Percentiles rank a stretch among this genome's conserved stretches.
Evolutionary conservation across 2,329 filamentous ascomycete species (phyloP).

Genomic region (Colletotrichum cereale): DNA sequence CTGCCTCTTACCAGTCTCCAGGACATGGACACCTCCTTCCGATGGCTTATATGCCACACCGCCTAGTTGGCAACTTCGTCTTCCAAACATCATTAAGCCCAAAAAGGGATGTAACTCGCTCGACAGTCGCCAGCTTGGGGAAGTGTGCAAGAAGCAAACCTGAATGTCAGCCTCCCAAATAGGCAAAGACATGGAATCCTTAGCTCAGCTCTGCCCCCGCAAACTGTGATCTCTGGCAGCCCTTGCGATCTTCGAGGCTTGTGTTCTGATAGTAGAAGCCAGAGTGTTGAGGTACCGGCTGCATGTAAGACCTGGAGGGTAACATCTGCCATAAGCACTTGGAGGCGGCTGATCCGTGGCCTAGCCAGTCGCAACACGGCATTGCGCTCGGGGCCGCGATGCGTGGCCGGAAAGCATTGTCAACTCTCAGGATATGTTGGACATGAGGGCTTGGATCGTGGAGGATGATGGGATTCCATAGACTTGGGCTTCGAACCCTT

Average conservation of each 20-base stretch:
- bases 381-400: background rate
- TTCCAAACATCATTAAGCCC: background rate
- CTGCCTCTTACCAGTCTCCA: background rate
- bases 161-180: background rate
- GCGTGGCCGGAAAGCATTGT: background rate
- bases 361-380: constrained; percentile 20
- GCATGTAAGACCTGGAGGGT: constrained; percentile 34
- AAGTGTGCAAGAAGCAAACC: background rate
- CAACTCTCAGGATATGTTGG: background rate
- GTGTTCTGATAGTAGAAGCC: background rate
- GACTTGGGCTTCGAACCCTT: background rate
- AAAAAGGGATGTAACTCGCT: constrained; percentile 10
- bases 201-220: background rate
- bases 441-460: background rate
- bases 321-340: constrained; percentile 40
- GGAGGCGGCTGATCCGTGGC: background rate
- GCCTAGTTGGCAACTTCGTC: background rate
- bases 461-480: background rate
- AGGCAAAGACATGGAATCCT: background rate
- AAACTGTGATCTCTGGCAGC: background rate
- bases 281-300: constrained; percentile 15
- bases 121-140: background rate
- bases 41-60: constrained; percentile 18
- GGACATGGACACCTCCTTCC: background rate
- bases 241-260: background rate